Base-by-base conservation (phyloP, 2,329 filamentous ascomycete genomes). In the Phialophora tarda region DNA sequence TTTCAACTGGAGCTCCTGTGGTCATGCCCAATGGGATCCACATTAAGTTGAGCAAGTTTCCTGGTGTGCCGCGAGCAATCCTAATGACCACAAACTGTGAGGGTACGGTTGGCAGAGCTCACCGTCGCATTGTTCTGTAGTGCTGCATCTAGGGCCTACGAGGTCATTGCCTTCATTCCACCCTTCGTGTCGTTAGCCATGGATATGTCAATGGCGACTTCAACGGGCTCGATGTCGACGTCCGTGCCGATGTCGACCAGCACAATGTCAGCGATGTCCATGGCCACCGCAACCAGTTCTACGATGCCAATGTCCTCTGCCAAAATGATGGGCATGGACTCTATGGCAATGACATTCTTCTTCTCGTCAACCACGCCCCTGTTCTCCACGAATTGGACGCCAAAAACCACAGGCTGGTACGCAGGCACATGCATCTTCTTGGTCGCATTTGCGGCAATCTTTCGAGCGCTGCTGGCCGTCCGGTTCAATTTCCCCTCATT, bases 361-460 rank as follows among this genome's bases (percentile, higher is more conserved):
- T 88, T 88, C 71, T 86, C 84, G 69, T 79, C 81, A 65, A 78
- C 76, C 63, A 91, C 88, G 0, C 82, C 88, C 2, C 83, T 92
- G 53, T 92, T 83, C 80, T 89, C 91, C 17, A 76, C 79, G 23
- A 77, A 82, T 59, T 97, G 93, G 92, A 89, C 90, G 2, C 93
- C 94, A 4, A 79, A 75, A 38, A 88, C 80, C 48, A 81, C 84
- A 3, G 91, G 89, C 72, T 80, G 85, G 66, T 97, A 97, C 78
- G 92, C 92, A 1, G 94, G 88, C 62, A 96, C 92, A 32, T 96
- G 94, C 82, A 90, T 97, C 78, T 97, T 97, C 80, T 84, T 97
- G 66, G 88, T 96, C 76, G 73, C 89, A 44, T 87, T 98, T 60
- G 88, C 88, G 65, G 82, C 88, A 67, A 74, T 90, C 65, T 88